phyloP scores from a whole-genome alignment of 1,284 basidiomycete species.

The Inonotus obliquus region DNA sequence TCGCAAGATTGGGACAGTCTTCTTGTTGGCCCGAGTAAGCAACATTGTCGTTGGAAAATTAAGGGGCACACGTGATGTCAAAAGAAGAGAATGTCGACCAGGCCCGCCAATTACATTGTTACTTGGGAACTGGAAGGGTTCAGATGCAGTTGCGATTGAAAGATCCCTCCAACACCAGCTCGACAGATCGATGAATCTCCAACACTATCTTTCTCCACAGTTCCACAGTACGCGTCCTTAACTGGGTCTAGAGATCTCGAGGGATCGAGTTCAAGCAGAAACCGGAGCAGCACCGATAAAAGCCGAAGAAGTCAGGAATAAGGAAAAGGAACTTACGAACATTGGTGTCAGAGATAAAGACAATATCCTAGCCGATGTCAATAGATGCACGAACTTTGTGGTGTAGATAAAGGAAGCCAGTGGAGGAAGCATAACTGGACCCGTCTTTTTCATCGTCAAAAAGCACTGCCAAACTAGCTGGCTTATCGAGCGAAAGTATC shows the following conservation, averaged over 20 bases:
- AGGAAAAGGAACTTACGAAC: not conserved
- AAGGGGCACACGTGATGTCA: not conserved
- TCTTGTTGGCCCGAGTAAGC: not conserved
- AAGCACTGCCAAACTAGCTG: not conserved
- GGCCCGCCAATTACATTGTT: not conserved
- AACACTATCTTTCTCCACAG: not conserved
- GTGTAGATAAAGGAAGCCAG: not conserved
- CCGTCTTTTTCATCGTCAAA: not conserved
- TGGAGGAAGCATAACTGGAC: not conserved
- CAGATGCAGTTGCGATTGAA: not conserved
- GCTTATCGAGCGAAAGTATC: not conserved
- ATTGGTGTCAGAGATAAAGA: not conserved
- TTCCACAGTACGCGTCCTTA: not conserved
- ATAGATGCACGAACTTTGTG: not conserved
- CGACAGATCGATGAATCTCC: not conserved
- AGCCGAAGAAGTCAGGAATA: not conserved
- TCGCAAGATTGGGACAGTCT: not conserved
- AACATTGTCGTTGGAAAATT: not conserved
- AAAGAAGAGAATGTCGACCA: not conserved
- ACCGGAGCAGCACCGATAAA: not conserved
- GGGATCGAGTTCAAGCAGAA: not conserved
- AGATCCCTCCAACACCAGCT: not conserved
- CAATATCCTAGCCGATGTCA: not conserved
- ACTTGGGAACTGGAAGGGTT: not conserved
- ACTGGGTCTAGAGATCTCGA: not conserved